These are phyloP conservation scores for Bryoglossum gracile DNA, from an alignment of 495 filamentous ascomycete species.

Conservation along the genomic window DNA sequence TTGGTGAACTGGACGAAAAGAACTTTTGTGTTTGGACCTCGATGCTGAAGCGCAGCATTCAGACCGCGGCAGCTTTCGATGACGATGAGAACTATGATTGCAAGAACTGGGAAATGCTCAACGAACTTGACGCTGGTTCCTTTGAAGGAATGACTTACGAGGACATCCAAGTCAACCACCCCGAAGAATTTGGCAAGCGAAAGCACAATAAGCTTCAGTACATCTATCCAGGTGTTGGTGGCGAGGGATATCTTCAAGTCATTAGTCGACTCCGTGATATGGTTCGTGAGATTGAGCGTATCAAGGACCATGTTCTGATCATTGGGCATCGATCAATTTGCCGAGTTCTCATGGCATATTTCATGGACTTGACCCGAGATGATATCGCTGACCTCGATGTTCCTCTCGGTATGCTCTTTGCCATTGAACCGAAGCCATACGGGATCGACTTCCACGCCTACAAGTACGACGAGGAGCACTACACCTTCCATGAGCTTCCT, in stretches of 20 bases:
- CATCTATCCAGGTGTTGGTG: slow-evolving; percentile 89
- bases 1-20: slow-evolving; percentile 56
- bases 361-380: slow-evolving; percentile 80
- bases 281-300: slow-evolving; percentile 93
- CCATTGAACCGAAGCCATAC: slow-evolving; percentile 94
- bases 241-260: slow-evolving; percentile 93
- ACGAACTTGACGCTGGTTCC: slow-evolving; percentile 85
- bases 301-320: slow-evolving; percentile 88
- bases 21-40: slow-evolving; percentile 98
- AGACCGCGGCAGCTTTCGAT: slow-evolving; percentile 76
- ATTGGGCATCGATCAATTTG: slow-evolving; percentile 86
- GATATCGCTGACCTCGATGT: slow-evolving; percentile 90
- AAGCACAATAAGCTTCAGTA: slow-evolving; percentile 81
- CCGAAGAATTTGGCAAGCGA: slow-evolving; percentile 70
- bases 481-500: slow-evolving; percentile 76
- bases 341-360: slow-evolving; percentile 90
- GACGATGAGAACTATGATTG: slow-evolving; percentile 96
- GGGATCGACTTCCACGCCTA: slow-evolving; percentile 95
- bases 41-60: slow-evolving; percentile 81
- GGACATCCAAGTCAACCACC: slow-evolving; percentile 67
- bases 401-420: slow-evolving; percentile 84
- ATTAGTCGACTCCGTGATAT: slow-evolving; percentile 93
- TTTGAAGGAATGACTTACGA: slow-evolving; percentile 95
- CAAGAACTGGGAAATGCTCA: slow-evolving; percentile 97
- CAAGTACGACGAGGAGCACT: slow-evolving; percentile 65